phyloP scores from a whole-genome alignment of 441 rosid species.

The Populus hybrid region DNA sequence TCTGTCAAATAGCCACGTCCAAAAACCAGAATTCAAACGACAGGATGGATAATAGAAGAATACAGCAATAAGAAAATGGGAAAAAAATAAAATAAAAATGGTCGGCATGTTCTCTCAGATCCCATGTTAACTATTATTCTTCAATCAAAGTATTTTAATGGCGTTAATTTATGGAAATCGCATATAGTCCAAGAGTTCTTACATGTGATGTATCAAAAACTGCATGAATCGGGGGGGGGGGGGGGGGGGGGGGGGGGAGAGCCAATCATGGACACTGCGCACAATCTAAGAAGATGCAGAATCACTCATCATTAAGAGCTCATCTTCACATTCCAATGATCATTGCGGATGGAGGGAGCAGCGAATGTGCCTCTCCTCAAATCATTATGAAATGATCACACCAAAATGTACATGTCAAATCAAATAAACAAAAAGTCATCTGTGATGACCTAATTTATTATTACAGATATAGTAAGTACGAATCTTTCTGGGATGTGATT shows the following conservation, averaged over 20 bases:
- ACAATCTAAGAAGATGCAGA: too few species aligned
- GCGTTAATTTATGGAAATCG: constrained; percentile 2
- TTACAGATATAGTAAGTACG: too few species aligned
- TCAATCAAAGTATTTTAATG: constrained; percentile 24
- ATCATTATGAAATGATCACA: not conserved
- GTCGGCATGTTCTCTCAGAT: constrained; percentile 49
- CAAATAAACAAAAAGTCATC: too few species aligned
- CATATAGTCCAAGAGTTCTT: not conserved
- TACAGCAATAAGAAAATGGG: too few species aligned
- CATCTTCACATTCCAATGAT: not conserved
- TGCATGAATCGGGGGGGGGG: not conserved
- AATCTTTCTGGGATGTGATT: too few species aligned
- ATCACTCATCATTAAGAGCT: not conserved
- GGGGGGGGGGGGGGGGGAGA: not conserved
- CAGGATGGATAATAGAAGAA: not conserved
- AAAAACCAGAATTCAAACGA: constrained; percentile 4
- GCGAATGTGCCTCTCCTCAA: not conserved
- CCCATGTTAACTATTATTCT: constrained; percentile 35
- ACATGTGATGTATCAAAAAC: not conserved
- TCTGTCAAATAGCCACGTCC: too few species aligned
- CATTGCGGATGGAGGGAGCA: not conserved
- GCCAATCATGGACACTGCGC: not conserved
- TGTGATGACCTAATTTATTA: too few species aligned
- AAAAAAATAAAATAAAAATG: not conserved
- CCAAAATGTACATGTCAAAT: not conserved